phyloP scores from a whole-genome alignment of 805 yeast genomes.

The Candida fluviatilis region DNA sequence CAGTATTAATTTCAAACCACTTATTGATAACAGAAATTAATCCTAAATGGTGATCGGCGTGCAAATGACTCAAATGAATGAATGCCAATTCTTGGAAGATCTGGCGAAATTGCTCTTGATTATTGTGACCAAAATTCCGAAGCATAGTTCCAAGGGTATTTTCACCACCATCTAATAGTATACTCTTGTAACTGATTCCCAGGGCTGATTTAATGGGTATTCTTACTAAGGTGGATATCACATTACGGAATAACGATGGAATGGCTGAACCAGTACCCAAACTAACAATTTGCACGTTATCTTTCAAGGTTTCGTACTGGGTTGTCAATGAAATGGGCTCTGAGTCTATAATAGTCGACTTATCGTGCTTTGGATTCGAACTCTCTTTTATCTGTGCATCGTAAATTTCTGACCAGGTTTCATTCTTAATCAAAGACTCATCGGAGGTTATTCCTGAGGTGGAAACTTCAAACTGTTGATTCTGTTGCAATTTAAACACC shows the following conservation, averaged over 20 bases:
- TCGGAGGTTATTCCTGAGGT: constrained; percentile 20
- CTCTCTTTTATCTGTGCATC: constrained; percentile 20
- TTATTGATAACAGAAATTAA: constrained; percentile 60
- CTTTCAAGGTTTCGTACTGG: constrained; percentile 25
- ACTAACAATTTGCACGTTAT: constrained; percentile 64
- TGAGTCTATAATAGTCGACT: constrained; percentile 15
- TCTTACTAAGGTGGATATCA: constrained; percentile 72
- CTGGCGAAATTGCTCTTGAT: constrained; percentile 25
- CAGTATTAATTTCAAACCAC: constrained; percentile 51
- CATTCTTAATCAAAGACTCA: constrained; percentile 13
- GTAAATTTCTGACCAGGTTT: constrained; percentile 27
- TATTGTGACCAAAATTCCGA: constrained; percentile 54
- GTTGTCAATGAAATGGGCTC: constrained; percentile 18
- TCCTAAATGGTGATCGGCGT: constrained; percentile 97
- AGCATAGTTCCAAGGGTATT: constrained; percentile 72
- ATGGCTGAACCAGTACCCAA: constrained; percentile 92
- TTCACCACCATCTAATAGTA: constrained; percentile 93
- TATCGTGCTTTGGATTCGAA: constrained; percentile 13
- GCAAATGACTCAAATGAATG: constrained; percentile 81
- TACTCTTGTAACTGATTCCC: constrained; percentile 31
- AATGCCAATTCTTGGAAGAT: constrained; percentile 60
- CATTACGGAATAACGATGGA: constrained; percentile 84
- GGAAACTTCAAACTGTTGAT: constrained; percentile 25
- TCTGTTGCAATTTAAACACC: constrained; percentile 23
- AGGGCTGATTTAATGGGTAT: constrained; percentile 44